Evolutionary conservation across 177 flowering plant genomes (phyloP).

Genomic region (Tripterygium wilfordii): DNA sequence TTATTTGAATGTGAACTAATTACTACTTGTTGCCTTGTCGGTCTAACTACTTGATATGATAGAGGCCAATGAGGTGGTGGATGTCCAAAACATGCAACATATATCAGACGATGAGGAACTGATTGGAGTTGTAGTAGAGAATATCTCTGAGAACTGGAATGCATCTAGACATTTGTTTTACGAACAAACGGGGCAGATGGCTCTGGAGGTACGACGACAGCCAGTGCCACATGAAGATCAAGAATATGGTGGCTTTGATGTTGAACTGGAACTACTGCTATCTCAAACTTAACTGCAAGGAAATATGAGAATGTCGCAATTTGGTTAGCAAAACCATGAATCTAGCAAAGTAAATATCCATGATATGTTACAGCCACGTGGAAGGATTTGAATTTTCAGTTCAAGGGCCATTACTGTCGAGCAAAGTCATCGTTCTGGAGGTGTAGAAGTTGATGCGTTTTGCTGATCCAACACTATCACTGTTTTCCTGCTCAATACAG

Average conservation of each 20-base stretch:
- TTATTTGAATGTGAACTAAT: not conserved
- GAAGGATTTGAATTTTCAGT: no score
- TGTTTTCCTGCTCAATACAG: no score
- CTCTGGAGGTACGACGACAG: slow-evolving; percentile 11
- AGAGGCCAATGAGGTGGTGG: slow-evolving; percentile 61
- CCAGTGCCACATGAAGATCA: slow-evolving; percentile 10
- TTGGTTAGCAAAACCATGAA: no score
- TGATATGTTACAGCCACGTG: no score
- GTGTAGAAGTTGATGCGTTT: no score
- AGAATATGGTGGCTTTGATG: slow-evolving; percentile 22
- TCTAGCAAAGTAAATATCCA: no score
- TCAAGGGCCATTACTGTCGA: no score
- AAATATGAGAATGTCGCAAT: no score
- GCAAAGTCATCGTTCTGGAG: no score
- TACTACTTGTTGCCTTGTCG: not conserved
- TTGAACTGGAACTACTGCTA: slow-evolving; percentile 34
- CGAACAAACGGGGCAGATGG: slow-evolving; percentile 25
- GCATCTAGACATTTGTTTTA: slow-evolving; percentile 38
- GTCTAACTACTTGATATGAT: slow-evolving; percentile 4
- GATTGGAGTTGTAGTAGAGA: slow-evolving; percentile 44
- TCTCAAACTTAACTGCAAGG: no score
- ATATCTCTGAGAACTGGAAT: slow-evolving; percentile 51
- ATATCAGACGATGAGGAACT: slow-evolving; percentile 36
- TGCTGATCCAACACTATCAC: no score
- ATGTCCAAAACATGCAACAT: slow-evolving; percentile 59